Percentiles rank a stretch among this genome's conserved stretches.
Evolutionary conservation across 1,284 basidiomycete genomes (phyloP).

Genomic region (Malassezia cuniculi): DNA sequence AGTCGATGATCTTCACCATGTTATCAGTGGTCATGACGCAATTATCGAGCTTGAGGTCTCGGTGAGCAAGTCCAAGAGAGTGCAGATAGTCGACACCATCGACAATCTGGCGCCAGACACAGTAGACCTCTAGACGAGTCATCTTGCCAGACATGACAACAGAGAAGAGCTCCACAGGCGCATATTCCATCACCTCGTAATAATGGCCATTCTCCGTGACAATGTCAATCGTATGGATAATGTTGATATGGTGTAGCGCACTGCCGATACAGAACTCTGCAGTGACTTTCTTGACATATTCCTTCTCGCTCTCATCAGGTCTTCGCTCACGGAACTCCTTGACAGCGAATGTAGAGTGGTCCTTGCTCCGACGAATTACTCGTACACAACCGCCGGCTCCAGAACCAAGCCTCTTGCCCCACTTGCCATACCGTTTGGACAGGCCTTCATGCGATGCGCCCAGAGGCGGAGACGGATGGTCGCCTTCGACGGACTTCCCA

Average conservation of each 20-base stretch:
- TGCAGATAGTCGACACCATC: conserved; percentile 97
- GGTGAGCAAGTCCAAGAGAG: conserved; percentile 88
- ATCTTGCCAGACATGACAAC: conserved; percentile 99
- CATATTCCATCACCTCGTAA: conserved; percentile 80
- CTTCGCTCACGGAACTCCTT: conserved; percentile 91
- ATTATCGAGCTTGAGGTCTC: conserved; percentile 98
- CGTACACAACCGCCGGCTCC: conserved; percentile 96
- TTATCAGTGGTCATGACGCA: conserved; percentile 93
- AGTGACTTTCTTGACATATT: conserved; percentile 97
- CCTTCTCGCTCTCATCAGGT: conserved; percentile 75
- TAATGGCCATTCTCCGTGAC: conserved; percentile 94
- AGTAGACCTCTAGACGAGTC: conserved; percentile 94
- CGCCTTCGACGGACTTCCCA: background rate
- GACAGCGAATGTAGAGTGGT: conserved; percentile 69
- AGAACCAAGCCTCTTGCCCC: conserved; percentile 85
- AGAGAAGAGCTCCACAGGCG: conserved; percentile 92
- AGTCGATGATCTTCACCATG: conserved; percentile 97
- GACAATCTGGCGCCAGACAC: conserved; percentile 96
- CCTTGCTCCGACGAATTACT: conserved; percentile 65
- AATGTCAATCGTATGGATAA: conserved; percentile 97
- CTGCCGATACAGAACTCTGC: conserved; percentile 97
- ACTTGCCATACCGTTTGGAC: conserved; percentile 96
- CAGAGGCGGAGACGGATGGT: conserved; percentile 39
- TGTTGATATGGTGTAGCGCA: conserved; percentile 69
- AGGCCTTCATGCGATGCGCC: conserved; percentile 63